These are phyloP conservation scores for Fusarium chaquense DNA, from an alignment of 2,329 filamentous ascomycete genomes.

Conservation along the genomic window DNA sequence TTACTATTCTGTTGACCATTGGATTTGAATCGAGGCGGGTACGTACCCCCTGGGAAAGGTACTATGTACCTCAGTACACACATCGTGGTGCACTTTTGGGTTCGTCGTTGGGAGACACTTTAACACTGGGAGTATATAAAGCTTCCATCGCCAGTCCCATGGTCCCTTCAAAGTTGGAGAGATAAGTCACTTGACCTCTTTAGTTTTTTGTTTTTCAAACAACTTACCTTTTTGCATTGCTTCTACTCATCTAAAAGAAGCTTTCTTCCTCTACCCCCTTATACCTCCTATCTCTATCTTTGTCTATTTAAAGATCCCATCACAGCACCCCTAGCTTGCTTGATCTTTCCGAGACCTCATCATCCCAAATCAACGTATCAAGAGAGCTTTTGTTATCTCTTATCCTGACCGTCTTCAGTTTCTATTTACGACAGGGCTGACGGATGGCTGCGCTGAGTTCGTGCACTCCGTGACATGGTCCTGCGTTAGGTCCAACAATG, in stretches of 20 bases:
- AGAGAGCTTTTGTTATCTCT: constrained; percentile 48
- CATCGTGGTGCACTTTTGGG: constrained; percentile 36
- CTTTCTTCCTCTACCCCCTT: constrained; percentile 17
- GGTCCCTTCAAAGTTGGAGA: constrained; percentile 33
- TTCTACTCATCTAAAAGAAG: constrained; percentile 32
- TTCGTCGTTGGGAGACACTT: constrained; percentile 44
- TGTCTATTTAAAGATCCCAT: constrained; percentile 23
- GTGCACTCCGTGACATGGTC: constrained; percentile 37
- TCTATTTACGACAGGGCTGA: constrained; percentile 50
- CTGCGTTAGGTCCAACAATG: constrained; percentile 40
- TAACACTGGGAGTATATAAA: constrained; percentile 45
- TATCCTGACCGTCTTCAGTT: constrained; percentile 42
- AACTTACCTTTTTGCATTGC: constrained; percentile 18
- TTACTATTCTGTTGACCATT: constrained; percentile 26
- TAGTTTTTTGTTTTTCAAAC: constrained; percentile 15
- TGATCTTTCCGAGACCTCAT: constrained; percentile 37
- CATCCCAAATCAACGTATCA: constrained; percentile 43
- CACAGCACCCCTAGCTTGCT: constrained; percentile 18
- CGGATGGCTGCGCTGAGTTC: constrained; percentile 50
- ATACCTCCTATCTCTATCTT: constrained; percentile 12
- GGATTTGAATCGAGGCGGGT: constrained; percentile 22
- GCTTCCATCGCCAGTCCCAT: constrained; percentile 48
- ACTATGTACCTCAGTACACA: constrained; percentile 24
- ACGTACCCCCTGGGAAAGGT: constrained; percentile 36
- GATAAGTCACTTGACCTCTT: constrained; percentile 42